phyloP scores from a whole-genome alignment of 2,329 filamentous ascomycete genomes.

The Sordariomycetes sp. region DNA sequence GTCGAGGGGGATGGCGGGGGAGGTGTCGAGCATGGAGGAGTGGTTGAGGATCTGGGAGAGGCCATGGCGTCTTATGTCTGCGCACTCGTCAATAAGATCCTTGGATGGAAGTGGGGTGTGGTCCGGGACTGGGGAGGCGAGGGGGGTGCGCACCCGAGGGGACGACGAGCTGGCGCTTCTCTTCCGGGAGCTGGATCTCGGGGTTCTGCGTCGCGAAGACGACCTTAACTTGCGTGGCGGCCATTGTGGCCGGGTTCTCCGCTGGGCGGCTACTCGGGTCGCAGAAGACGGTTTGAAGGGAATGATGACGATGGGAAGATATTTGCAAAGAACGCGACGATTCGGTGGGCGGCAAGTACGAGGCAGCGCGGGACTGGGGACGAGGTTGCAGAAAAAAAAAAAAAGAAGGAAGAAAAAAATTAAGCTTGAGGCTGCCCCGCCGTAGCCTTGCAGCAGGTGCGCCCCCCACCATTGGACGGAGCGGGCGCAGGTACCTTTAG shows the following conservation, averaged over 20 bases:
- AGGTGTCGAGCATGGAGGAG: conserved; percentile 54
- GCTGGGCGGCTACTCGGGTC: not conserved
- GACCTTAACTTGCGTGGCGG: conserved; percentile 46
- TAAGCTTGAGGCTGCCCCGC: conserved; percentile 3
- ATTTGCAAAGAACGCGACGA: not conserved
- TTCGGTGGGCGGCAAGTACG: not conserved
- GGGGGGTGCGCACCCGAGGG: conserved; percentile 32
- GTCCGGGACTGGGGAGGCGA: not conserved
- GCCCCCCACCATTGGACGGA: not conserved
- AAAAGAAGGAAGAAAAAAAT: conserved; percentile 4
- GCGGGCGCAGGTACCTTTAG: not conserved
- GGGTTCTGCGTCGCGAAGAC: conserved; percentile 51
- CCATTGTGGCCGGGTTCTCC: not conserved
- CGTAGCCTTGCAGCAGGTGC: conserved; percentile 1
- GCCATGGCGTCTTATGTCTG: conserved; percentile 57
- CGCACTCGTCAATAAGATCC: not conserved
- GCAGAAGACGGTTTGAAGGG: not conserved
- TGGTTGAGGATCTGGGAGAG: conserved; percentile 59
- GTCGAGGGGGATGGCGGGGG: conserved; percentile 66
- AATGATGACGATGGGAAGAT: not conserved
- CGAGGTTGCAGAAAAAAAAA: not conserved
- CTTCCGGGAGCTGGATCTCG: conserved; percentile 49
- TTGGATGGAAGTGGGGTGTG: not conserved
- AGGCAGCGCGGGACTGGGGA: not conserved
- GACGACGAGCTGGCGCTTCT: conserved; percentile 47